These are phyloP conservation scores for Microstroma glucosiphilum DNA, from an alignment of 1,284 basidiomycete species.

Conservation along the genomic window DNA sequence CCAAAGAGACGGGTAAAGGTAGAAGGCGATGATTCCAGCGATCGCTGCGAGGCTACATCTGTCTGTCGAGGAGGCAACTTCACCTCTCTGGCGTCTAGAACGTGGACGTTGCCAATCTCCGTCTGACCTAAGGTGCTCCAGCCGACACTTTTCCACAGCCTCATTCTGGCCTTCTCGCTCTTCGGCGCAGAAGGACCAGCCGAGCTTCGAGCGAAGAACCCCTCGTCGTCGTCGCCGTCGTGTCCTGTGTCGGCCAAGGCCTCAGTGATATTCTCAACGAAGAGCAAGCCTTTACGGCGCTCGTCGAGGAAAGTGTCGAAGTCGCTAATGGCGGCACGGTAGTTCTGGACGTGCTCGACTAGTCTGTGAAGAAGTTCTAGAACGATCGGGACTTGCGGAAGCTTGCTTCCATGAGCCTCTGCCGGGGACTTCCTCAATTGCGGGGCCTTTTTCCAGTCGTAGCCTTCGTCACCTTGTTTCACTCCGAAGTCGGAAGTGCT, in stretches of 20 bases:
- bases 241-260: constrained; percentile 57
- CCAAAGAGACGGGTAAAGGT: constrained; percentile 40
- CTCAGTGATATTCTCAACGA: constrained; percentile 86
- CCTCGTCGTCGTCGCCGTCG: background rate
- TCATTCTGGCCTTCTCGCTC: constrained; percentile 1
- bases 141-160: constrained; percentile 9
- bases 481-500: constrained; percentile 34
- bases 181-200: constrained; percentile 1
- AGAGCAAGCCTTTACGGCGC: constrained; percentile 78
- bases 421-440: background rate
- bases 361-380: constrained; percentile 26
- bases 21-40: background rate
- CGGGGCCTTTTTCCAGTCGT: background rate
- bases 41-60: background rate
- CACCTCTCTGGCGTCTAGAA: background rate
- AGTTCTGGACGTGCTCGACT: constrained; percentile 60
- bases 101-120: background rate
- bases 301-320: constrained; percentile 82
- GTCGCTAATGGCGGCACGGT: constrained; percentile 65
- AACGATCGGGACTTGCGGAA: constrained; percentile 17
- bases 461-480: constrained; percentile 60
- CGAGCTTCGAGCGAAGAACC: background rate
- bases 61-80: background rate
- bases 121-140: background rate
- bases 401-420: background rate